Conservation (phyloP, 192 early-diverging fungal genomes). For the Coemansia sp. region DNA sequence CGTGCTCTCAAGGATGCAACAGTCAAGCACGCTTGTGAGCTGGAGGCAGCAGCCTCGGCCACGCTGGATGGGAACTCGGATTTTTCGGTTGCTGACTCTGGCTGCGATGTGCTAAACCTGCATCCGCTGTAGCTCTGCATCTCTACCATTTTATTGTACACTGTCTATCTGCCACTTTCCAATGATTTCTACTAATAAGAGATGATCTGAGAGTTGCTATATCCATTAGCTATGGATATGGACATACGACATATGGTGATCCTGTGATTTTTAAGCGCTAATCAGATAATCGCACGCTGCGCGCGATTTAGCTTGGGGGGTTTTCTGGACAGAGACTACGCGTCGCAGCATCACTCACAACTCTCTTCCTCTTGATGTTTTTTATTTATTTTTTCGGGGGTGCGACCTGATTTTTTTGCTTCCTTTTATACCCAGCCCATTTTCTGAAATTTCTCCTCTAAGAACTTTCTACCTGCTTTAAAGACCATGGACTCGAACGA, state of each 20-base stretch:
- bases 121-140: slow-evolving; percentile 24
- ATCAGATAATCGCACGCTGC: neutral
- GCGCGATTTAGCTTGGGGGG: too few species aligned
- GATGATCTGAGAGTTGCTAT: too few species aligned
- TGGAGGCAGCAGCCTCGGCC: neutral
- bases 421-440: neutral
- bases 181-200: too few species aligned
- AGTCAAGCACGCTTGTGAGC: slow-evolving; percentile 9
- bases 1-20: slow-evolving; percentile 44
- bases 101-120: slow-evolving; percentile 37
- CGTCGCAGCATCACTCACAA: neutral
- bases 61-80: slow-evolving; percentile 4
- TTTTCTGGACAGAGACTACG: neutral
- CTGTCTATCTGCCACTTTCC: too few species aligned
- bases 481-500: neutral
- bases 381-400: neutral
- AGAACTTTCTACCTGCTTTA: neutral
- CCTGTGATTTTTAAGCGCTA: too few species aligned
- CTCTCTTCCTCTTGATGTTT: neutral
- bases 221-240: too few species aligned
- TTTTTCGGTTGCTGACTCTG: slow-evolving; percentile 21
- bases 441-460: neutral
- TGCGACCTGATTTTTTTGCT: neutral
- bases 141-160: neutral
- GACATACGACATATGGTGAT: too few species aligned